A percentile compares a stretch with the other conserved stretches of the same genome.
These are phyloP conservation scores for Veloboletus limbatus DNA, from an alignment of 1,284 basidiomycete genomes.

Conservation along the genomic window DNA sequence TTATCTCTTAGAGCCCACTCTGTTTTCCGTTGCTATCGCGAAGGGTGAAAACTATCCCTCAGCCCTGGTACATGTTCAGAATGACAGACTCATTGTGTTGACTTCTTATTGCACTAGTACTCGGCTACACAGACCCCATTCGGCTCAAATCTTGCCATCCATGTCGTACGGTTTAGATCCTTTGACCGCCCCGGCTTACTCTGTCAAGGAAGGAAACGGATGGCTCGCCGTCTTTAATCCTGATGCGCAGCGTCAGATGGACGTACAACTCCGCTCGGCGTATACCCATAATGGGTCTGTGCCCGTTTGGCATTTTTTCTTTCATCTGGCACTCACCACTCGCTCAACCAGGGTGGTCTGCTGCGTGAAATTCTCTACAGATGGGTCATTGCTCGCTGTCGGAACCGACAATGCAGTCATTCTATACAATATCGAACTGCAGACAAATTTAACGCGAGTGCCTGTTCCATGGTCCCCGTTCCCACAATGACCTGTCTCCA, in stretches of 20 bases:
- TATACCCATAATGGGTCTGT: conserved; percentile 33
- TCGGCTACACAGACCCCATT: no score
- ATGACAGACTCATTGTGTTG: no score
- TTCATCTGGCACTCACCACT: conserved; percentile 10
- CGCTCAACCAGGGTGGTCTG: conserved; percentile 29
- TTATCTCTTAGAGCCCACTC: no score
- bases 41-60: no score
- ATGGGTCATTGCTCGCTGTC: conserved; percentile 34
- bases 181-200: conserved; percentile 30
- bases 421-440: conserved; percentile 29
- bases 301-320: neutral
- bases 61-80: no score
- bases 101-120: no score
- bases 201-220: conserved; percentile 36
- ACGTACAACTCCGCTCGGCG: conserved; percentile 29
- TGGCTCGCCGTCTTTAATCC: conserved; percentile 39
- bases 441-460: conserved; percentile 31
- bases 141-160: no score
- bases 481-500: conserved; percentile 4
- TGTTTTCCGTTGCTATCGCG: no score
- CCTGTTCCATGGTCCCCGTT: neutral
- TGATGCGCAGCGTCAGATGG: conserved; percentile 36
- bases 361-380: conserved; percentile 33
- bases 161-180: conserved; percentile 34
- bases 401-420: conserved; percentile 33